These are phyloP conservation scores for Inga oerstediana DNA, from an alignment of 306 rosid species.

Conservation along the genomic window DNA sequence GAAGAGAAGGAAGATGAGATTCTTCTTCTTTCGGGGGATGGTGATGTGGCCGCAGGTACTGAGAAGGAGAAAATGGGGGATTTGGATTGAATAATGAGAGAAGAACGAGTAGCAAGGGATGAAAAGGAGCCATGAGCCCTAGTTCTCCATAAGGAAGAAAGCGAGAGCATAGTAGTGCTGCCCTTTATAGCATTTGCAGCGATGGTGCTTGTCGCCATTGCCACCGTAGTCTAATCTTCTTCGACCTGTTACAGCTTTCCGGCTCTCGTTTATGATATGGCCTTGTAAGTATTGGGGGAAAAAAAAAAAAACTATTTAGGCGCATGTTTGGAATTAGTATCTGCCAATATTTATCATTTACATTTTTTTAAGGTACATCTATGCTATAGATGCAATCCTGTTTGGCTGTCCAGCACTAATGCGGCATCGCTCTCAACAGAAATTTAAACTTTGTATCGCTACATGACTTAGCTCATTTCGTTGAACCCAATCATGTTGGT, in stretches of 20 bases:
- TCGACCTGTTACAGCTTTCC: no score
- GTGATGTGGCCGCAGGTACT: neutral
- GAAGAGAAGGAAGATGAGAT: constrained; percentile 32
- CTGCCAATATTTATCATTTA: no score
- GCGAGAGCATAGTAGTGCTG: constrained; percentile 32
- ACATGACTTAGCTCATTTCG: no score
- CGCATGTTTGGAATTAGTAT: no score
- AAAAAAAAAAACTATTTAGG: no score
- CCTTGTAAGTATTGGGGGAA: no score
- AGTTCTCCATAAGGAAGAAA: constrained; percentile 29
- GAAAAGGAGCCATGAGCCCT: constrained; percentile 29
- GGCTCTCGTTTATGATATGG: neutral
- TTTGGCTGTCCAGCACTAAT: no score
- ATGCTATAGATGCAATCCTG: no score
- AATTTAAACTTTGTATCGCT: no score
- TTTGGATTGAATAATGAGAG: constrained; percentile 10
- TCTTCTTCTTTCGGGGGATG: neutral
- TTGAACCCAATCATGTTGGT: no score
- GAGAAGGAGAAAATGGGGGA: constrained; percentile 34
- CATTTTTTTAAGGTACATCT: no score
- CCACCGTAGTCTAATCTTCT: neutral
- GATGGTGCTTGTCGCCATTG: constrained; percentile 5
- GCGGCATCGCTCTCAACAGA: no score
- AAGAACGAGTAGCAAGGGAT: constrained; percentile 6
- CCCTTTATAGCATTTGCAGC: constrained; percentile 39